Evolutionary conservation across 2,329 filamentous ascomycete genomes (phyloP), one percentile per base, ranked within the genome.

Genomic region (Aspergillus piperis): DNA sequence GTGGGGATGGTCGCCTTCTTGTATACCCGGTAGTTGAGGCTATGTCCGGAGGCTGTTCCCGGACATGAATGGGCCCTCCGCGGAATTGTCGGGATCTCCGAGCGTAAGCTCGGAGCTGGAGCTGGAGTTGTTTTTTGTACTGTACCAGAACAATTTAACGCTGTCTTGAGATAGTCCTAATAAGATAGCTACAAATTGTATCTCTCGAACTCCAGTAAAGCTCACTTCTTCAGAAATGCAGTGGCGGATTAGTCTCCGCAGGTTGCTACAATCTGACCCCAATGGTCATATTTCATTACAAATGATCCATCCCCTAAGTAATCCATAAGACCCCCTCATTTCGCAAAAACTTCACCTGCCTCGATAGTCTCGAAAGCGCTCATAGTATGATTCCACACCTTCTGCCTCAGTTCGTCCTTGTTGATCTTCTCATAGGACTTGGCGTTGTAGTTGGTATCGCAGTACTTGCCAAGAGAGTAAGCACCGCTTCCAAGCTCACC

Each of bases 381-480:
- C 27, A 49, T 36, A 13, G 57, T 59, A 41, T 59, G 57, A 19
- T 53, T 50, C 57, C 57, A 59, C 19, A 59, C 38, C 39, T 30
- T 59, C 21, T 36, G 30, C 50, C 27, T 32, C 41, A 59, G 47
- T 19, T 49, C 41, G 3, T 47, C 50, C 57, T 38, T 36, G 32
- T 59, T 27, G 25, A 59, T 44, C 25, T 53, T 54, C 49, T 41
- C 41, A 15, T 59, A 59, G 5, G 27, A 25, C 49, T 54, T 59
- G 2, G 11, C 5, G 5, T 38, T 54, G 21, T 48, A 39, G 19
- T 53, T 58, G 21, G 15, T 25, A 11, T 59, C 49, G 4, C 57
- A 41, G 8, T 41, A 41, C 41, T 41, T 42, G 10, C 19, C 25
- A n/a, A 59, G 50, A 11, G 57, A 59, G 32, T 59, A 59, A 10